phyloP scores from a whole-genome alignment of 805 yeast species.

The Ogataea allantospora region DNA sequence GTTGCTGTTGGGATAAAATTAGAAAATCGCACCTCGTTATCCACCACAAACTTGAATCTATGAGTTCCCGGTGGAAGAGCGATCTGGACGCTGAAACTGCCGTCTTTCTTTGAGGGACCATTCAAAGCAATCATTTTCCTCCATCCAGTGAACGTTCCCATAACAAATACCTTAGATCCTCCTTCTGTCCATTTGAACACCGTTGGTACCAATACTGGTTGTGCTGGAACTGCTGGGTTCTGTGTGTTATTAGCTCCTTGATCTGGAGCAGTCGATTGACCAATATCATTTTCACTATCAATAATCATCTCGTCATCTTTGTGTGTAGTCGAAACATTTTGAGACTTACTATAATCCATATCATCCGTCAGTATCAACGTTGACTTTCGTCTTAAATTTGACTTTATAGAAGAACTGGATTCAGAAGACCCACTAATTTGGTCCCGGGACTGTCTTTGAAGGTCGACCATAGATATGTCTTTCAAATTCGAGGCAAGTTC shows the following conservation, averaged over 20 bases:
- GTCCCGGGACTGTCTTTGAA: conserved; percentile 20
- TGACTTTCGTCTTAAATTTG: conserved; percentile 53
- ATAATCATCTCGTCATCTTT: conserved; percentile 31
- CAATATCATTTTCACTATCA: conserved; percentile 30
- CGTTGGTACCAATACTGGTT: conserved; percentile 42
- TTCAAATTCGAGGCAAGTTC: conserved; percentile 20
- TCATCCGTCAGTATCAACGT: conserved; percentile 73
- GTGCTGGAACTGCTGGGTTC: conserved; percentile 16
- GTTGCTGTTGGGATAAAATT: conserved; percentile 95
- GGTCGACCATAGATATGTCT: conserved; percentile 38
- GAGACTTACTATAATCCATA: conserved; percentile 51
- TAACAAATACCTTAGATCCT: conserved; percentile 92
- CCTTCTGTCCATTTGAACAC: conserved; percentile 94
- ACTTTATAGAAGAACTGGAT: conserved; percentile 3
- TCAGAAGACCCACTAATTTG: conserved; percentile 1
- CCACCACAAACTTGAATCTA: conserved; percentile 89
- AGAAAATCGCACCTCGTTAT: conserved; percentile 85
- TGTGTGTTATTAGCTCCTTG: conserved; percentile 11
- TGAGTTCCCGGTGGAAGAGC: conserved; percentile 90
- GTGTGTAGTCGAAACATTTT: conserved; percentile 35
- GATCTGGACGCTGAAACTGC: conserved; percentile 62
- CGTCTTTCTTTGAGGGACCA: conserved; percentile 47
- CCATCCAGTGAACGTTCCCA: conserved; percentile 98
- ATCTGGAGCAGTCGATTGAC: conserved; percentile 18
- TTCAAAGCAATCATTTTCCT: conserved; percentile 90